Evolutionary conservation across 2,329 filamentous ascomycete species (phyloP).

Genomic region (Ophiostoma sp.): DNA sequence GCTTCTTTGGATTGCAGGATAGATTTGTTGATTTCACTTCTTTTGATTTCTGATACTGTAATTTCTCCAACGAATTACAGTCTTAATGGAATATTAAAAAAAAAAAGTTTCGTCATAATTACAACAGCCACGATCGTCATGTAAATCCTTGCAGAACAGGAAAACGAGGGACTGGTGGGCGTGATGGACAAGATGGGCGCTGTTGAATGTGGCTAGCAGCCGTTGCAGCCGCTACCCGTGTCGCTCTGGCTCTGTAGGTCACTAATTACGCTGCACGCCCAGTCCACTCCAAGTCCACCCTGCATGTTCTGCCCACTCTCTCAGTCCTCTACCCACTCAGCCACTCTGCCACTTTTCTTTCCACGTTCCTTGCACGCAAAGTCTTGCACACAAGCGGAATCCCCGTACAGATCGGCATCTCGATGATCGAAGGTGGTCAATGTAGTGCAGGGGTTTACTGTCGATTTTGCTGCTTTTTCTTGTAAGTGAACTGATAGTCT

Average conservation of each 20-base stretch:
- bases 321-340: not conserved
- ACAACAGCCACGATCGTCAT: not conserved
- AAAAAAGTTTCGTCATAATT: not conserved
- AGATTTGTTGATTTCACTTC: not conserved
- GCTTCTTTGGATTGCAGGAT: not conserved
- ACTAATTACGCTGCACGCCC: not conserved
- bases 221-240: not conserved
- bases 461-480: not conserved
- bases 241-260: not conserved
- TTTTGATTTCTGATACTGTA: not conserved
- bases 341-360: no score
- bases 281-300: not conserved
- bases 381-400: not conserved
- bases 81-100: not conserved
- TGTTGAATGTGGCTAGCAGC: not conserved
- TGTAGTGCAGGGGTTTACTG: not conserved
- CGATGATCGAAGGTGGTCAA: not conserved
- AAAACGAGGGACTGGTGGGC: not conserved
- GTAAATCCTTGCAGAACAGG: not conserved
- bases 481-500: not conserved
- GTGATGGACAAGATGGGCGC: not conserved
- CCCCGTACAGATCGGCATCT: not conserved
- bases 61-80: not conserved
- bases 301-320: not conserved
- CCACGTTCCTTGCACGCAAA: not conserved